Evolutionary conservation across 208 protist species (phyloP), one percentile per base, ranked within the genome.

Genomic region (Crithidia bombi): DNA sequence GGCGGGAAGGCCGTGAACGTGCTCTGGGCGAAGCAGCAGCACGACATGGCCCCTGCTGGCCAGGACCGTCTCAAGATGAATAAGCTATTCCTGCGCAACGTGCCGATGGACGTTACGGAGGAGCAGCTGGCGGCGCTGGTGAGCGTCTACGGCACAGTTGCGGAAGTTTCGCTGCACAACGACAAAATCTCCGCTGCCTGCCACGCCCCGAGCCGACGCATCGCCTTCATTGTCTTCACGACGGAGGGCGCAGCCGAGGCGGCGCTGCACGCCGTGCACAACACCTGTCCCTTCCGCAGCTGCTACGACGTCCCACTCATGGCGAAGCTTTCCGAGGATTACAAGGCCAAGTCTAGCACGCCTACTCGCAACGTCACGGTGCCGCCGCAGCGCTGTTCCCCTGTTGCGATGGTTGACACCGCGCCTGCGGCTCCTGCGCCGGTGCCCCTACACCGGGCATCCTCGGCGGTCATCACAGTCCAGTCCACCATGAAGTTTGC

Each of bases 61-160:
- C 46, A 78, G 26, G 78, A 71, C 21, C 73, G 70, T 17, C 36
- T 59, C 5, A 75, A 41, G 62, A 66, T 83, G 74, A 78, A 87
- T 46, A 84, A 87, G 43, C 69, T 87, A 17, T 87, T 87, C 26
- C 35, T 84, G 44, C 82, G 82, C 54, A 87, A 87, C 61, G 67
- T 87, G 25, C 82, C 82, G 12, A 5, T 75, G 38, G 58, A 63
- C 30, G 57, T 80, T 33, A 79, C 65, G 15, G 62, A 71, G 36
- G 46, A 41, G 32, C 36, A 70, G 10, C 73, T 87, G 11, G 33
- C 47, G 0, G 33, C n/a, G 12, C 32, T 77, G 17, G 65, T 12
- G 51, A 82, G 30, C 21, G 51, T 15, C 19, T 77, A 65, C 55
- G 82, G 82, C 28, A 43, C 26, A 9, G 78, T 87, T 1, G 35